A percentile compares a stretch with the other conserved stretches of the same genome.
These are phyloP conservation scores for Candida sanyaensis DNA, from an alignment of 1,139 yeast genomes.

Conservation along the genomic window DNA sequence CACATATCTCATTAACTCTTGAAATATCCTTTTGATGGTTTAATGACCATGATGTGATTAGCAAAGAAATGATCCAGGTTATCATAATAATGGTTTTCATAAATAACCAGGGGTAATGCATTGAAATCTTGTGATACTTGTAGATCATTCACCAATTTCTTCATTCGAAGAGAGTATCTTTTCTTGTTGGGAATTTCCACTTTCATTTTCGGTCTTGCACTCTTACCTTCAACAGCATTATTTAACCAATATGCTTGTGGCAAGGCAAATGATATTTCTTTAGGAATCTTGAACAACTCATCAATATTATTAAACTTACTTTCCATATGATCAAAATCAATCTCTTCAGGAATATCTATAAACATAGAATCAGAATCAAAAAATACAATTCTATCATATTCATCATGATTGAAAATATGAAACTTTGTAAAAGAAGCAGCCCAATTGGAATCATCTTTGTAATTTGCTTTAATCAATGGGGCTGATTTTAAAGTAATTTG, in stretches of 20 bases:
- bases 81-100: constrained; percentile 32
- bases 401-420: constrained; percentile 49
- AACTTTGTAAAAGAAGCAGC: constrained; percentile 55
- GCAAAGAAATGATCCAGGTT: constrained; percentile 36
- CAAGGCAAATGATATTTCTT: constrained; percentile 29
- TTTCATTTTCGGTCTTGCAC: constrained; percentile 17
- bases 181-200: constrained; percentile 19
- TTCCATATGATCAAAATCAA: constrained; percentile 11
- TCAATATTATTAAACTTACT: constrained; percentile 25
- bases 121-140: constrained; percentile 12
- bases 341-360: constrained; percentile 13
- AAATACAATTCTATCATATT: constrained; percentile 40
- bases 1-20: constrained; percentile 30
- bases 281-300: constrained; percentile 33
- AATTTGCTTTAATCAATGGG: constrained; percentile 15
- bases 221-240: constrained; percentile 16
- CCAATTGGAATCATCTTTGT: constrained; percentile 40
- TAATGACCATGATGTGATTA: constrained; percentile 48
- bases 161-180: constrained; percentile 14
- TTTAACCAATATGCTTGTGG: constrained; percentile 44
- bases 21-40: constrained; percentile 34
- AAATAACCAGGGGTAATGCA: constrained; percentile 21
- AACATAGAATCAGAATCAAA: constrained; percentile 49
- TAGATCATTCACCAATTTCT: constrained; percentile 15
- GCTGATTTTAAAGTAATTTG: constrained; percentile 25